Conservation (phyloP, 2,329 filamentous ascomycete genomes). For the Exophiala alcalophila region DNA sequence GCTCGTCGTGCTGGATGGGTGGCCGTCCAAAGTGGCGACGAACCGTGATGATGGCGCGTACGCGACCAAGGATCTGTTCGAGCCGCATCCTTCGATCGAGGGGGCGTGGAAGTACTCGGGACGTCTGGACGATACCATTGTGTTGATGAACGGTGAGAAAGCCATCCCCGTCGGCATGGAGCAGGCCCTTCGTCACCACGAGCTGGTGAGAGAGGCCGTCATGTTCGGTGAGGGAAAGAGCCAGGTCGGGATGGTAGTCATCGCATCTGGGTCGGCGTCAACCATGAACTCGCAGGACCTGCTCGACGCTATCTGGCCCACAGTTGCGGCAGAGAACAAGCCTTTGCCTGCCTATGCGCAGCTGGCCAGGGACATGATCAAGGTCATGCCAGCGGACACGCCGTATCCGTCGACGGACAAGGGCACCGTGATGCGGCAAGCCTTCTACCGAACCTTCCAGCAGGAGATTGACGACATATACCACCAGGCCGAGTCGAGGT, state of each 20-base stretch:
- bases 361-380: constrained; percentile 40
- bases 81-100: constrained; percentile 26
- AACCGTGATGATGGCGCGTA: constrained; percentile 50
- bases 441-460: constrained; percentile 50
- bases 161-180: constrained; percentile 52
- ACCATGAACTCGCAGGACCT: constrained; percentile 46
- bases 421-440: constrained; percentile 54
- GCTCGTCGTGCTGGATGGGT: constrained; percentile 37
- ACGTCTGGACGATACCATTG: constrained; percentile 48
- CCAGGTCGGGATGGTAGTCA: constrained; percentile 53
- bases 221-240: constrained; percentile 56
- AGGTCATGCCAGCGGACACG: constrained; percentile 46
- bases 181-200: constrained; percentile 52
- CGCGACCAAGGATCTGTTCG: constrained; percentile 52
- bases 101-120: constrained; percentile 47
- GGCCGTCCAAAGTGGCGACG: constrained; percentile 40
- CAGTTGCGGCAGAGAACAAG: constrained; percentile 52
- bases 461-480: constrained; percentile 50
- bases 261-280: constrained; percentile 48
- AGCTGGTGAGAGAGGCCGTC: constrained; percentile 54
- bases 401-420: constrained; percentile 56
- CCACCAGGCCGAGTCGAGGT: constrained; percentile 19
- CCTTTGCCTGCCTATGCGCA: constrained; percentile 51
- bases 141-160: constrained; percentile 52
- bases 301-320: constrained; percentile 49